Evolutionary conservation across 352 stramenopile genomes (phyloP).

Genomic region (Elongisporangium senticosum): DNA sequence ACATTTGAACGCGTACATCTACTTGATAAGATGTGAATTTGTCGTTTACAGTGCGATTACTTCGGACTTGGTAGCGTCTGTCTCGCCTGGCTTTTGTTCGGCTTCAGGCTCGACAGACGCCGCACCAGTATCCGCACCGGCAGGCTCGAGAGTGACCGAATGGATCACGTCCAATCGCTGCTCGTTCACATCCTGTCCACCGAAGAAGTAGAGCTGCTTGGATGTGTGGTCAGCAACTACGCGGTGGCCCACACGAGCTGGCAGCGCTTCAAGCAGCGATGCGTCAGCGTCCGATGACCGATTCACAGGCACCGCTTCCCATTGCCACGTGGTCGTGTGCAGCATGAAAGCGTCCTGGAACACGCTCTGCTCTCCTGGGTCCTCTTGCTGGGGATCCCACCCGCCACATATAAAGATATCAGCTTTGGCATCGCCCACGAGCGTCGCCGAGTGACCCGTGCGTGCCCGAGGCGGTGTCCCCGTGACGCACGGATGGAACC

Average conservation of each 20-base stretch:
- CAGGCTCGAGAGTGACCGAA: slow-evolving; percentile 29
- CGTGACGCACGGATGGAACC: slow-evolving; percentile 80
- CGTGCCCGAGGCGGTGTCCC: slow-evolving; percentile 68
- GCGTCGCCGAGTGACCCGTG: slow-evolving; percentile 87
- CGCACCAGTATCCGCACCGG: too few relatives aligned
- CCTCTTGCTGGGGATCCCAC: slow-evolving; percentile 87
- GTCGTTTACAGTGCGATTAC: neutral
- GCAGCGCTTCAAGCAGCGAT: slow-evolving; percentile 9
- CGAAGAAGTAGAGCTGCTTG: slow-evolving; percentile 81
- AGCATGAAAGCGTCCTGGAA: slow-evolving; percentile 90
- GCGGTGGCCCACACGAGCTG: slow-evolving; percentile 82
- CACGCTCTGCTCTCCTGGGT: slow-evolving; percentile 42
- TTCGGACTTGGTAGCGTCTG: neutral
- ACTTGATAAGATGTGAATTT: neutral
- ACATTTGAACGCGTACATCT: neutral
- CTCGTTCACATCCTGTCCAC: slow-evolving; percentile 78
- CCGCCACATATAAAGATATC: slow-evolving; percentile 82
- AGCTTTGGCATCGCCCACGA: slow-evolving; percentile 84
- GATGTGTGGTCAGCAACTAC: slow-evolving; percentile 54
- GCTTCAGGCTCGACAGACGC: neutral
- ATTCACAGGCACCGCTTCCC: slow-evolving; percentile 55
- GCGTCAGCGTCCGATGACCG: slow-evolving; percentile 11
- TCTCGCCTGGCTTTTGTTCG: slow-evolving; percentile 3
- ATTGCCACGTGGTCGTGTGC: slow-evolving; percentile 89
- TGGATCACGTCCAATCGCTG: slow-evolving; percentile 81